Conservation (phyloP, 495 filamentous ascomycete species). For the Penicillium salamii region DNA sequence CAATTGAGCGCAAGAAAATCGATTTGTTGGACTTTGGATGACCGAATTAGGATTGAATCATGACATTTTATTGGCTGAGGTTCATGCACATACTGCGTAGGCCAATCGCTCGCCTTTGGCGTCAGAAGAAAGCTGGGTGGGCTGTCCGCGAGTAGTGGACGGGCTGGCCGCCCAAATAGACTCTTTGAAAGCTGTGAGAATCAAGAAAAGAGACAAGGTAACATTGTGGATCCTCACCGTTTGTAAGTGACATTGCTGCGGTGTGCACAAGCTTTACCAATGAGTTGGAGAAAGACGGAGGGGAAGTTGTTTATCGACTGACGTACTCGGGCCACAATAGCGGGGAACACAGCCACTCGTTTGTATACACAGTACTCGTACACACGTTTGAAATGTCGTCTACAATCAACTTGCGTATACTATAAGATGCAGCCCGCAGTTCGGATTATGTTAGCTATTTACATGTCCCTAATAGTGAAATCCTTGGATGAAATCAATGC, state of each 20-base stretch:
- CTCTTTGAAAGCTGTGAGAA: constrained; percentile 40
- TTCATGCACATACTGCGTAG: constrained; percentile 69
- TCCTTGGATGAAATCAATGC: constrained; percentile 10
- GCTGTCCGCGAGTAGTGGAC: constrained; percentile 78
- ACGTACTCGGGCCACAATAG: constrained; percentile 23
- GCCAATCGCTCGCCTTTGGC: constrained; percentile 88
- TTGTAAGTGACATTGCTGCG: constrained; percentile 43
- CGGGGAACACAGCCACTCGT: constrained; percentile 14
- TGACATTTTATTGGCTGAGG: not conserved
- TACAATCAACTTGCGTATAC: too few relatives aligned
- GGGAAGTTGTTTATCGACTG: constrained; percentile 27
- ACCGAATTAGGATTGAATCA: constrained; percentile 11
- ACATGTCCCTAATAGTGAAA: not conserved
- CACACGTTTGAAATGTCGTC: not conserved
- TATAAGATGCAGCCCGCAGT: too few relatives aligned
- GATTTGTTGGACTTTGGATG: constrained; percentile 83
- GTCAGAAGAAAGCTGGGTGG: constrained; percentile 87
- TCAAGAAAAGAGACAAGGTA: not conserved
- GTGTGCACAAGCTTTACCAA: not conserved
- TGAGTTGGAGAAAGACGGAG: not conserved
- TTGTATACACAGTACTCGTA: not conserved
- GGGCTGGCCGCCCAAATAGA: constrained; percentile 75
- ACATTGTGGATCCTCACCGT: constrained; percentile 25
- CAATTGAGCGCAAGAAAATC: constrained; percentile 89
- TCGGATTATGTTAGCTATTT: too few relatives aligned